Percentiles rank a stretch among this genome's conserved stretches.
phyloP scores from a whole-genome alignment of 305 asterid genomes.

The Rubia balearica region DNA sequence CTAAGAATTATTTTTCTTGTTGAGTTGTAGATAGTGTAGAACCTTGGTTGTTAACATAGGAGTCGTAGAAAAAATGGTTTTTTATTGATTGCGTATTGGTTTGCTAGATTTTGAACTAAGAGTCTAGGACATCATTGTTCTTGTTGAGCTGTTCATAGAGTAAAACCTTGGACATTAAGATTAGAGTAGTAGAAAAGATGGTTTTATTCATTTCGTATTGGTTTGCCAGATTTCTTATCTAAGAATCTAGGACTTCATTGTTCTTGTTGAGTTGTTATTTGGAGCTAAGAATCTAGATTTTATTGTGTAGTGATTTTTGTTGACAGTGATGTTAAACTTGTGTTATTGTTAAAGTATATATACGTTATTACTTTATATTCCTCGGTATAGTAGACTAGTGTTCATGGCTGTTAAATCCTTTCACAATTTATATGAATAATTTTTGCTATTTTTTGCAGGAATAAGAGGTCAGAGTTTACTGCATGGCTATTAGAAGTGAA shows the following conservation, averaged over 20 bases:
- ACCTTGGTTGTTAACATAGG: background rate
- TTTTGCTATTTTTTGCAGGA: conserved; percentile 43
- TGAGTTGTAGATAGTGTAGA: background rate
- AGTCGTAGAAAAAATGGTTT: background rate
- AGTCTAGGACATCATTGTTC: background rate
- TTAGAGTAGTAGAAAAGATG: background rate
- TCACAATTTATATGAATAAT: background rate
- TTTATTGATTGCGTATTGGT: background rate
- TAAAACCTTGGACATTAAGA: background rate
- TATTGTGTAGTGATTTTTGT: background rate
- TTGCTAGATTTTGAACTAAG: background rate
- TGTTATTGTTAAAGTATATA: background rate
- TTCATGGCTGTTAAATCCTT: background rate
- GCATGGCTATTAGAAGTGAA: conserved; percentile 92
- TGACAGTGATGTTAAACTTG: background rate
- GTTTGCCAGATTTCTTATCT: background rate
- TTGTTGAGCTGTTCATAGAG: background rate
- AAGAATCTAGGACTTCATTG: background rate
- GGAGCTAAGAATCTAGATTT: background rate
- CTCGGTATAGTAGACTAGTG: background rate
- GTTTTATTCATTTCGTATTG: background rate
- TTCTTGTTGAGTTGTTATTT: background rate
- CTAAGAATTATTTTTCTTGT: background rate
- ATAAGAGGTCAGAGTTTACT: conserved; percentile 86
- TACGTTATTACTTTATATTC: background rate